Percentiles rank a stretch among this genome's conserved stretches.
Conservation (phyloP, 2,329 filamentous ascomycete genomes). For the Xylaria sp. region DNA sequence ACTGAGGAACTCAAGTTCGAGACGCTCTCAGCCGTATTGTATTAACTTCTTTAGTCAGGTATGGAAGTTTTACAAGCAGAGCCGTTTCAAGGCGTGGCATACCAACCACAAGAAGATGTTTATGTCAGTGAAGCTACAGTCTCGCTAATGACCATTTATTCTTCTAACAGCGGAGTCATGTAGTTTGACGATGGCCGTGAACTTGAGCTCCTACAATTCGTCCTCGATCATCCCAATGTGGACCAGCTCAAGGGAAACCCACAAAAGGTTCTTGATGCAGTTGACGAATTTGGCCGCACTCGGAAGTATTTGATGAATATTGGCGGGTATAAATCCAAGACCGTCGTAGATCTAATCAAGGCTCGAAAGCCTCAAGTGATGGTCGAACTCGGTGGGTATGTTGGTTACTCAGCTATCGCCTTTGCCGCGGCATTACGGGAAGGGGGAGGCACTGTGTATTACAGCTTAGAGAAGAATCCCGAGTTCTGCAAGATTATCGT, state of each 20-base stretch:
- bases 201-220: constrained; percentile 75
- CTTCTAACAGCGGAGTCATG: background rate
- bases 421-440: constrained; percentile 74
- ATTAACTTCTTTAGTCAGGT: background rate
- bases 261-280: constrained; percentile 70
- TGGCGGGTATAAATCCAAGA: constrained; percentile 76
- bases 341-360: constrained; percentile 74
- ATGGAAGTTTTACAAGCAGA: constrained; percentile 32
- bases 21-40: background rate
- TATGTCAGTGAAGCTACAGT: constrained; percentile 45
- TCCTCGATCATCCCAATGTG: constrained; percentile 70
- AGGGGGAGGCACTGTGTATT: constrained; percentile 73
- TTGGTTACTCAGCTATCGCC: constrained; percentile 83
- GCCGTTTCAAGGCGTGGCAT: constrained; percentile 54
- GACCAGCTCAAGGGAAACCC: constrained; percentile 73
- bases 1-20: background rate
- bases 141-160: background rate
- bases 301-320: constrained; percentile 84
- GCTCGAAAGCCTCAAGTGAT: constrained; percentile 73
- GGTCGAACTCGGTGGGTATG: constrained; percentile 83
- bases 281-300: constrained; percentile 74
- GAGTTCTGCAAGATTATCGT: constrained; percentile 77
- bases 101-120: constrained; percentile 54
- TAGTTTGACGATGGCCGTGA: constrained; percentile 78
- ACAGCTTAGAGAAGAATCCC: constrained; percentile 77